Base-by-base conservation (phyloP, 768 basidiomycete species). In the Obba rivulosa region DNA sequence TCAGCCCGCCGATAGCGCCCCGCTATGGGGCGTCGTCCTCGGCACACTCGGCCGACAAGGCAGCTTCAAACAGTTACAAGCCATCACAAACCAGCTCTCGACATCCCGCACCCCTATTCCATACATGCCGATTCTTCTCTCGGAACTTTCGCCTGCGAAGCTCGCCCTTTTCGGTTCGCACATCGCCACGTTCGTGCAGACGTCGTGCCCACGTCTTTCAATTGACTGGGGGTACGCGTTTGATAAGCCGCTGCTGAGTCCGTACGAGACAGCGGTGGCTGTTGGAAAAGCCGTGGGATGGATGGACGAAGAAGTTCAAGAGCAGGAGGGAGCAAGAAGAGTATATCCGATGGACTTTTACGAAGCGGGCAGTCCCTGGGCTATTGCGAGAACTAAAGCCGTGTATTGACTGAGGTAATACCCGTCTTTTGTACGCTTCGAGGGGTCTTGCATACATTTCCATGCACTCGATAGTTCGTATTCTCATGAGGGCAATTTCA, bases 151-250 rank as follows among this genome's bases (percentile, higher is more conserved):
- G 0, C 96, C 96, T 0, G 85, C 89, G 3, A 99, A 98, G 62
- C 77, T 98, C 25, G 75, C 87, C 3, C 73, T 98, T 3, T 88
- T 99, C 65, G 73, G 76, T 40, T 80, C 82, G 0, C 80, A 92
- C 52, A 77, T 98, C 56, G 83, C 89, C 2, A 83, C 88, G 0
- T 98, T 98, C 64, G 80, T 98, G 16, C 96, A 98, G 63, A 99
- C 96, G 1, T 91, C 93, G 0, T 98, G 96, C 65, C 96, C 96
- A 3, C 82, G 96, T 21, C 71, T 99, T 45, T 93, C 91, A 16
- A 98, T 98, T 49, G 96, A 99, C 62, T 99, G 96, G 96, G 96
- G 96, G 3, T 94, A 94, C 61, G 96, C 95, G 1, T 99, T 99
- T 68, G 74, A 85, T 46, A 73, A 78, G 18, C 96, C 96, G 2